Evolutionary conservation across 805 yeast species (phyloP).

Genomic region (Clavispora asparagi): DNA sequence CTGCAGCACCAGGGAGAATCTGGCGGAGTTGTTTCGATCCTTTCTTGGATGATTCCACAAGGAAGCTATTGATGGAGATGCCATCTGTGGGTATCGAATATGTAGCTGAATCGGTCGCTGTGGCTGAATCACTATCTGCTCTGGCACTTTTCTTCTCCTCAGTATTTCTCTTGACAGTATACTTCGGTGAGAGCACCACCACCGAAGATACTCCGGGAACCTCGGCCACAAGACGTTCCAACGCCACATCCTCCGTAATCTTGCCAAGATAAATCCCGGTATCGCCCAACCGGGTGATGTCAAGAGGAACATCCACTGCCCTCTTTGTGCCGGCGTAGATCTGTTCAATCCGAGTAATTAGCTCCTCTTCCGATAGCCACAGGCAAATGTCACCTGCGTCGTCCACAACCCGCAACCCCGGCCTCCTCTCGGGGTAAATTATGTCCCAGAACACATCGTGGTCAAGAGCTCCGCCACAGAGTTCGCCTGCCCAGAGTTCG

Average conservation of each 20-base stretch:
- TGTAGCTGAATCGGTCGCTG: no score
- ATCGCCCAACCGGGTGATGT: constrained; percentile 11
- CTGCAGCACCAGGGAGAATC: constrained; percentile 29
- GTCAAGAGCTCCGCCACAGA: constrained; percentile 43
- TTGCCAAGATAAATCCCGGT: constrained; percentile 27
- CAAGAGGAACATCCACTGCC: constrained; percentile 2
- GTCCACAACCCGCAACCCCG: constrained; percentile 16
- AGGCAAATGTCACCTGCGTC: constrained; percentile 17
- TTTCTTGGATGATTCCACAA: constrained; percentile 44
- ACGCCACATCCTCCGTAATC: constrained; percentile 13
- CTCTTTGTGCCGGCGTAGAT: constrained; percentile 4
- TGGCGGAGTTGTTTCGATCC: constrained; percentile 60
- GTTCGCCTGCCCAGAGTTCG: constrained; percentile 62
- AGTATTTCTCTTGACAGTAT: neutral
- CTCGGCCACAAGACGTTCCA: constrained; percentile 1
- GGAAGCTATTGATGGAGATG: constrained; percentile 12
- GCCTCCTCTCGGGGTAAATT: constrained; percentile 10
- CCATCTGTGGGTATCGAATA: no score
- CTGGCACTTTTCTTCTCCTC: neutral
- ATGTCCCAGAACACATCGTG: constrained; percentile 55
- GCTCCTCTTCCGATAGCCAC: constrained; percentile 20
- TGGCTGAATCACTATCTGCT: no score
- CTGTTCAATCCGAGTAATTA: constrained; percentile 14
- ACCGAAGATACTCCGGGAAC: constrained; percentile 7
- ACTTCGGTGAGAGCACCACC: constrained; percentile 22